Percentiles rank a stretch among this genome's conserved stretches.
Evolutionary conservation across 352 stramenopile genomes (phyloP).

Genomic region (Phytophthora vignae): DNA sequence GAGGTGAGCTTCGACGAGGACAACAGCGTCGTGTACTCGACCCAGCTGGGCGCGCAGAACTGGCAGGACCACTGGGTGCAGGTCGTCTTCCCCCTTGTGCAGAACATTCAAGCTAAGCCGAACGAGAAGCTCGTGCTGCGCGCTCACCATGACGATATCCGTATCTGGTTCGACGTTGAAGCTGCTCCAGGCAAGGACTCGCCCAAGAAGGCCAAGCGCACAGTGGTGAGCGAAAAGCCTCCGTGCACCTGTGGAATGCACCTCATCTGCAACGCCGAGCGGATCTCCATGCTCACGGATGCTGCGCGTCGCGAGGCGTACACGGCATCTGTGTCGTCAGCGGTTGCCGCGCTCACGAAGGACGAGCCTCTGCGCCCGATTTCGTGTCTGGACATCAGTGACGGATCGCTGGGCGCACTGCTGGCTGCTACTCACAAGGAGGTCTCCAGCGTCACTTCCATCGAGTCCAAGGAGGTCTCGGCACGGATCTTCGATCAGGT

Average conservation of each 20-base stretch:
- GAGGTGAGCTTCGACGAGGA: conserved; percentile 68
- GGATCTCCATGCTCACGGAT: conserved; percentile 79
- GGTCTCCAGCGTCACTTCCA: conserved; percentile 64
- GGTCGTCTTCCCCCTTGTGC: conserved; percentile 72
- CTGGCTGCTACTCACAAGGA: conserved; percentile 57
- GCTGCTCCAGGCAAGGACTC: conserved; percentile 12
- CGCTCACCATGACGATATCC: conserved; percentile 76
- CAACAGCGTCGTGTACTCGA: conserved; percentile 71
- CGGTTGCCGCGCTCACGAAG: conserved; percentile 25
- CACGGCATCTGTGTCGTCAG: conserved; percentile 35
- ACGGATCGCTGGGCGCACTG: conserved; percentile 73
- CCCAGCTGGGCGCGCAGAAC: conserved; percentile 65
- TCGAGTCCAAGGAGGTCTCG: conserved; percentile 87
- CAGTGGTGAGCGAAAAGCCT: conserved; percentile 47
- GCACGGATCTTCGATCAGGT: conserved; percentile 81
- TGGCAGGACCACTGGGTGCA: conserved; percentile 90
- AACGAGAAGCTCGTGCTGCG: conserved; percentile 50
- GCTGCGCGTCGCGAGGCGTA: conserved; percentile 52
- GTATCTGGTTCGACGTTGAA: conserved; percentile 83
- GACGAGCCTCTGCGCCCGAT: conserved; percentile 34
- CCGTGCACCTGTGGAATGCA: conserved; percentile 81
- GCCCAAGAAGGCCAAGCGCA: conserved; percentile 48
- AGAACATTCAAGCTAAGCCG: conserved; percentile 29
- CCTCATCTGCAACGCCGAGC: conserved; percentile 82
- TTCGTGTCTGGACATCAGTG: conserved; percentile 76